Percentiles rank a stretch among this genome's conserved stretches.
Evolutionary conservation across 768 basidiomycete genomes (phyloP).

Genomic region (Lactarius tabidus): DNA sequence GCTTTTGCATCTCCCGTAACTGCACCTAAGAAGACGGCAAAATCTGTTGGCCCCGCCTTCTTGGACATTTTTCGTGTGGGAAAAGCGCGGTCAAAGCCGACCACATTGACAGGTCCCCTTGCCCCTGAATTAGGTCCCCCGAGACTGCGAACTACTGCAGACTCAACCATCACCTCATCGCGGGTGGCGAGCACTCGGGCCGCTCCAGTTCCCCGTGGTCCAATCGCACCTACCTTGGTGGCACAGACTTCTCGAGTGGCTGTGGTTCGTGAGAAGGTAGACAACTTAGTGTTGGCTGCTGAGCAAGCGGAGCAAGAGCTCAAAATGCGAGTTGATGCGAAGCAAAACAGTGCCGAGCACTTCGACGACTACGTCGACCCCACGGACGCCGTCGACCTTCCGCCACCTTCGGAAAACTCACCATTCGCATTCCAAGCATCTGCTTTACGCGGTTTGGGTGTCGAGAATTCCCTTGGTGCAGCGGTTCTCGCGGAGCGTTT

Average conservation of each 20-base stretch:
- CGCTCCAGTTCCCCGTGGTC: slow-evolving; percentile 23
- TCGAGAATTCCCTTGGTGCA: slow-evolving; percentile 71
- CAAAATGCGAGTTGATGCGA: slow-evolving; percentile 47
- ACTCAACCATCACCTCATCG: slow-evolving; percentile 23
- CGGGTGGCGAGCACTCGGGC: slow-evolving; percentile 25
- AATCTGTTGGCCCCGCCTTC: slow-evolving; percentile 49
- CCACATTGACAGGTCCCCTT: slow-evolving; percentile 39
- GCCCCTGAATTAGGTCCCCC: slow-evolving; percentile 35
- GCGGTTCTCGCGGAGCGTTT: slow-evolving; percentile 69
- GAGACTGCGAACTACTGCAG: slow-evolving; percentile 27
- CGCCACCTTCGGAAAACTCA: slow-evolving; percentile 62
- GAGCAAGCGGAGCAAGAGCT: slow-evolving; percentile 74
- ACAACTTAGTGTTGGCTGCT: slow-evolving; percentile 63
- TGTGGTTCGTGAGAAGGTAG: slow-evolving; percentile 79
- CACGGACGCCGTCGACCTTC: slow-evolving; percentile 78
- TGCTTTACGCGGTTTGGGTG: slow-evolving; percentile 65
- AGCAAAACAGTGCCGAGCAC: slow-evolving; percentile 42
- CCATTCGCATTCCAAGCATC: slow-evolving; percentile 75
- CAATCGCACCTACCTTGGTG: slow-evolving; percentile 21
- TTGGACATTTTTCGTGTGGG: slow-evolving; percentile 69
- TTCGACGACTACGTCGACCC: slow-evolving; percentile 70
- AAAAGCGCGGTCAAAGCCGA: slow-evolving; percentile 61
- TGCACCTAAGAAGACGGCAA: slow-evolving; percentile 43
- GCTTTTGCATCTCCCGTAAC: slow-evolving; percentile 48
- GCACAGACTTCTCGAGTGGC: slow-evolving; percentile 48